Evolutionary conservation across 306 rosid species (phyloP), one percentile per base, ranked within the genome.

Genomic region (Adenanthera pavonina): DNA sequence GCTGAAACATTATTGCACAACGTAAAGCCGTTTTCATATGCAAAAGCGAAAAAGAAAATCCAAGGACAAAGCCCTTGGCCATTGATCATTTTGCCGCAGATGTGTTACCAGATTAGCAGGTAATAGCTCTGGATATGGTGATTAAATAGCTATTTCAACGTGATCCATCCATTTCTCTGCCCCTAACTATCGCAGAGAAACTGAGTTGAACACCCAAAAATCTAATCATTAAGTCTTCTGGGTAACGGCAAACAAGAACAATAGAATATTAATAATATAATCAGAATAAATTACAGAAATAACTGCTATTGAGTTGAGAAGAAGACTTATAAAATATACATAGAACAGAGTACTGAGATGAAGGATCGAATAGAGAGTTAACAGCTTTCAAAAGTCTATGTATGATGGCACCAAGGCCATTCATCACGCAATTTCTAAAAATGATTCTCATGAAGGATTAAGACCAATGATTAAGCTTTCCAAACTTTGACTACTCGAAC

Each of bases 1-100:
- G 69, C 56, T 61, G 60, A 52, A 77, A 59, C 59, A n/a, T 77
- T 65, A 53, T 33, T 54, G 70, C 48, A 66, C 65, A 43, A 73
- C 65, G 16, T 51, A 44, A 52, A 53, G 40, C 69, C 48, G 17
- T 12, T 49, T 71, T 8, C 17, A 38, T 52, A 69, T 30, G n/a
- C 14, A 6, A 52, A 4, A 53, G 66, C 30, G 6, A 60, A 60
- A 49, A 51, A 46, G 25, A 77, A 72, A 34, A 36, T 17, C 2
- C 4, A 38, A 38, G 20, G 12, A 20, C 6, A 75, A 43, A 67
- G 40, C 46, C 60, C 53, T 59, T 35, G 8, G 35, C 5, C 60
- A 36, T 17, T 74, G 74, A 17, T 60, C 30, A 25, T 59, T 73
- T 40, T 35, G 52, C 54, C 74, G 54, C 8, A 38, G 2, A 62